Percentiles rank a stretch among this genome's conserved stretches.
These are phyloP conservation scores for Gossypium schwendimanii DNA, from an alignment of 441 rosid genomes.

Conservation along the genomic window DNA sequence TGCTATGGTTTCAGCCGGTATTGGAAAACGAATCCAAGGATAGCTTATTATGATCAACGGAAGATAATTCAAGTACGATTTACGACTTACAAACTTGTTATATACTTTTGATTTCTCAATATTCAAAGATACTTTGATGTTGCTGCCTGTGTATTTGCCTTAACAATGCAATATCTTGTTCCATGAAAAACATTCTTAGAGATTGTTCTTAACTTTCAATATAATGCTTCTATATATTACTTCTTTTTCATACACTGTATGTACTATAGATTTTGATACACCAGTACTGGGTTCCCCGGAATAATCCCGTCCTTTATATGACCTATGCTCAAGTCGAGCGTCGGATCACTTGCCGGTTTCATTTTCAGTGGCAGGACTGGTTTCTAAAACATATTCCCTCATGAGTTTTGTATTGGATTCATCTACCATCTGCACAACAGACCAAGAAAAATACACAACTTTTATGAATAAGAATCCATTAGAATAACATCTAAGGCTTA, in stretches of 20 bases:
- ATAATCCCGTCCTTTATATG: neutral
- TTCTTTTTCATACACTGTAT: neutral
- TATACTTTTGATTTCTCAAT: neutral
- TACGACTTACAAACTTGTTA: neutral
- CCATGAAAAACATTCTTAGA: neutral
- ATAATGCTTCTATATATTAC: neutral
- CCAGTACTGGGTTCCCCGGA: neutral
- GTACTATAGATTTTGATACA: neutral
- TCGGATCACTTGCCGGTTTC: constrained; percentile 26
- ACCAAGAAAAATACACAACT: neutral
- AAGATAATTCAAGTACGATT: neutral
- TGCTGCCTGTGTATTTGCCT: neutral
- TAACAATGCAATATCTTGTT: neutral
- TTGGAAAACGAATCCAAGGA: constrained; percentile 17
- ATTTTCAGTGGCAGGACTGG: constrained; percentile 32
- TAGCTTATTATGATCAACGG: neutral
- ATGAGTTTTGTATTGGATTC: constrained; percentile 61
- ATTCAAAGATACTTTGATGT: neutral
- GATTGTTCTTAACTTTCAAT: neutral
- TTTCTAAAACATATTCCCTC: constrained; percentile 69
- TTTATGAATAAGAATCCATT: neutral
- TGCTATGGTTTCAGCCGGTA: constrained; percentile 16
- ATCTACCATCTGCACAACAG: constrained; percentile 42
- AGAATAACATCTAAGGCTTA: neutral
- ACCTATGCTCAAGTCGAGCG: neutral